Base-by-base conservation (phyloP, 345 rosid genomes). In the Combretum micranthum region DNA sequence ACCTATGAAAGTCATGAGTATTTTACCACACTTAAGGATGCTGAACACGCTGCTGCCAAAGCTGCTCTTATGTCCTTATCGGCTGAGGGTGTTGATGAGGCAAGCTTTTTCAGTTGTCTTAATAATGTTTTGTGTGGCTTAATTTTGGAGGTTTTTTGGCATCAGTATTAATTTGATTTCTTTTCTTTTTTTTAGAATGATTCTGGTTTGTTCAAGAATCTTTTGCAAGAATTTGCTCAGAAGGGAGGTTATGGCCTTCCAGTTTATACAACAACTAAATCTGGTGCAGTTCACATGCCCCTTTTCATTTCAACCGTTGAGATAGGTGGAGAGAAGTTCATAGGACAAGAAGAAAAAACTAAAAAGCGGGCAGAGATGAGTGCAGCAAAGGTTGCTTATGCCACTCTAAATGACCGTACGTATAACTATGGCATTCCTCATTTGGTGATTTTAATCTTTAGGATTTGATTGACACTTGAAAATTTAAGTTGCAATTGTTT, bases 11-110 rank as follows among this genome's bases (percentile, higher is more conserved):
- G 65, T 61, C 49, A 5, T 20, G 69, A 58, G 15, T 63, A 55
- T 15, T 72, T 50, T 44, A 18, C 64, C 53, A 65, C 75, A 2
- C 32, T 75, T 56, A 75, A 57, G 52, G 69, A 61, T 54, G 83
- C 77, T n/a, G 79, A 78, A 59, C 68, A 64, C 57, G 71, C 70
- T 44, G 79, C 77, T 63, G 83, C 83, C 21, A 66, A 56, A 60
- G 66, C 32, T 66, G 83, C 83, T 42, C 52, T 77, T 50, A 48
- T 42, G 55, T 57, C 79, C 50, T 13, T 75, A 42, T 43, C 50
- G 0, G 52, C 67, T 0, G 21, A 56, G 52, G 67, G 59, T 15
- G 37, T 54, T 47, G 64, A 75, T 44, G 74, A 71, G 79, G 83
- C 54, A 59, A 57, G 65, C 65, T 2, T 20, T 22, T 44, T 44